Evolutionary conservation across 352 stramenopile genomes (phyloP), one percentile per base, ranked within the genome.

Genomic region (Phytopythium sindhum): DNA sequence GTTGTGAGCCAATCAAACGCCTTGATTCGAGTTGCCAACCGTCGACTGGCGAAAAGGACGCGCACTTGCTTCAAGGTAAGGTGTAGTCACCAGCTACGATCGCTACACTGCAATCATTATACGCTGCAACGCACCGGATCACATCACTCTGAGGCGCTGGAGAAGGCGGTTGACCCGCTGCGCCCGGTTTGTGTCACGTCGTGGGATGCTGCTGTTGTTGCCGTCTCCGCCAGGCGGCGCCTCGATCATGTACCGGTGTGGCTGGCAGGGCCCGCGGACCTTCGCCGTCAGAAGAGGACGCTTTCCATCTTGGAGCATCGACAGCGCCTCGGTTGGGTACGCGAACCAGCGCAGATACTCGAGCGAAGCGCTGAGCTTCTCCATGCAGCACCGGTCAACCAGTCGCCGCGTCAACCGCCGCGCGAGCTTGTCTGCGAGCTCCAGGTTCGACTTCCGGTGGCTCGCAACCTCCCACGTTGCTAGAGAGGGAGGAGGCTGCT

Each of bases 281-380:
- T 64, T 69, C 2, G 61, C 42, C 8, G 61, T 64, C 6, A 75
- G 66, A 12, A 24, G 17, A 15, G 68, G 61, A 26, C 76, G 76
- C 47, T 69, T 29, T 21, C 64, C 61, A 12, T 64, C 47, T 26
- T 71, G 75, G 45, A 67, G 74, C 1, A 51, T 55, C 14, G 55
- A 59, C 17, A 77, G 68, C 14, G 69, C 72, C 31, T 80, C 69
- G 26, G 69, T 56, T 60, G 72, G 64, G 44, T 80, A 80, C 47
- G 68, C 64, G 61, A 80, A 80, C 72, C 72, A 80, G 35, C 72
- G 72, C 45, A 80, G 54, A 33, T 47, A 63, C 35, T 80, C 72
- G 67, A 77, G 66, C 7, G 47, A 64, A 2, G 51, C 15, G 7
- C 58, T 31, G 23, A 77, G 54, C 58, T 67, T 75, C 28, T 77